Percentiles rank a stretch among this genome's conserved stretches.
phyloP scores from a whole-genome alignment of 1,284 basidiomycete species.

The Rhizoctonia solani region DNA sequence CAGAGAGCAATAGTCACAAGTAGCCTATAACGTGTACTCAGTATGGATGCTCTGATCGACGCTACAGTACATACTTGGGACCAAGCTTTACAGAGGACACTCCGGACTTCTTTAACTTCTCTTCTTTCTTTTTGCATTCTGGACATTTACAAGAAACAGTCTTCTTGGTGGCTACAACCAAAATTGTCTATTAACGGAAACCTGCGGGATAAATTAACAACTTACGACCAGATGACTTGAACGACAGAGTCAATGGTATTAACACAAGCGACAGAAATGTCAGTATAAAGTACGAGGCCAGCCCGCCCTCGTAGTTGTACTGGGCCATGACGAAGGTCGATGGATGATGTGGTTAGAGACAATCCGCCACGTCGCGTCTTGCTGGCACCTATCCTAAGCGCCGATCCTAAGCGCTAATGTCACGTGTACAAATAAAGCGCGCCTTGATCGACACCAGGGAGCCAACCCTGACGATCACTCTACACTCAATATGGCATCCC shows the following conservation, averaged over 20 bases:
- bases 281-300: conserved; percentile 88
- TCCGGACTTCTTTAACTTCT: conserved; percentile 51
- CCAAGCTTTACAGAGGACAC: conserved; percentile 54
- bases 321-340: conserved; percentile 59
- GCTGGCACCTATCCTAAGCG: conserved; percentile 26
- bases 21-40: conserved; percentile 48
- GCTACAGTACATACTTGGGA: conserved; percentile 50
- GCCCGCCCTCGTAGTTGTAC: conserved; percentile 86
- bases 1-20: conserved; percentile 73
- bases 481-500: conserved; percentile 13
- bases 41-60: conserved; percentile 27
- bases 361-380: conserved; percentile 32
- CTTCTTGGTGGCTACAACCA: conserved; percentile 4
- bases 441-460: not conserved
- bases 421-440: conserved; percentile 28
- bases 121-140: conserved; percentile 63
- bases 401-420: conserved; percentile 14
- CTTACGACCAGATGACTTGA: conserved; percentile 51
- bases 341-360: conserved; percentile 11
- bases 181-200: not conserved
- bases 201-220: conserved; percentile 33
- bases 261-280: conserved; percentile 83
- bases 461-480: not conserved
- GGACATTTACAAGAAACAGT: conserved; percentile 65
- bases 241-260: conserved; percentile 70